Base-by-base conservation (phyloP, 2,329 filamentous ascomycete genomes). In the Exophiala spinifera region DNA sequence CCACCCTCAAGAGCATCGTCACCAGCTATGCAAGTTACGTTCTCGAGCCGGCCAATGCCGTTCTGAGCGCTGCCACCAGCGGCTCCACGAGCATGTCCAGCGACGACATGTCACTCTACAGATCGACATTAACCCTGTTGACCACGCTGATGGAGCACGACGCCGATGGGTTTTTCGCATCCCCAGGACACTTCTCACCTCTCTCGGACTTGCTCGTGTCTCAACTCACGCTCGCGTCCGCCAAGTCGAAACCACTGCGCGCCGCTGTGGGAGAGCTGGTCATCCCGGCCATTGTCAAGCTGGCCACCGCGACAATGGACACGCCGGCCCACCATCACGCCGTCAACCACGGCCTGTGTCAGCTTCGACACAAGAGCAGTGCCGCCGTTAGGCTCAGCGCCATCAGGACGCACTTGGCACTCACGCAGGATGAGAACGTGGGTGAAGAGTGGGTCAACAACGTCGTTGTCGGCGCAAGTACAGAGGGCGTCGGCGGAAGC, bases 321-420 rank as follows among this genome's bases (percentile, higher is more conserved):
- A 92, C 90, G 0, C 84, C 89, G 44, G 88, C 95, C 61, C 91
- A 96, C 66, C 89, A 95, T 71, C 96, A 95, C 76, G 84, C 89
- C 63, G 80, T 99, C 64, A 97, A 97, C 74, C 77, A 79, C 3
- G 75, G 80, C 1, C 79, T 99, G 55, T 82, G 97, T 65, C 86
- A 87, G 64, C 82, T 97, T 71, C 84, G 89, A 5, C 71, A 70
- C 25, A 84, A 86, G 3, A 85, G 90, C 59, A 81, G 83, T 51
- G 77, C 87, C 6, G 77, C 81, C 20, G 86, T 92, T 6, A 82
- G 94, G 14, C 76, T 97, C 31, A 89, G 88, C 1, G 90, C 89
- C 0, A 86, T 99, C 33, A 85, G 85, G 72, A 87, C 87, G 63
- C 84, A 97, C 74, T 87, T 91, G 67, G 82, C 80, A 13, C 76